Conservation (phyloP, 163 green algal genomes). For the Chlorella variabilis region DNA sequence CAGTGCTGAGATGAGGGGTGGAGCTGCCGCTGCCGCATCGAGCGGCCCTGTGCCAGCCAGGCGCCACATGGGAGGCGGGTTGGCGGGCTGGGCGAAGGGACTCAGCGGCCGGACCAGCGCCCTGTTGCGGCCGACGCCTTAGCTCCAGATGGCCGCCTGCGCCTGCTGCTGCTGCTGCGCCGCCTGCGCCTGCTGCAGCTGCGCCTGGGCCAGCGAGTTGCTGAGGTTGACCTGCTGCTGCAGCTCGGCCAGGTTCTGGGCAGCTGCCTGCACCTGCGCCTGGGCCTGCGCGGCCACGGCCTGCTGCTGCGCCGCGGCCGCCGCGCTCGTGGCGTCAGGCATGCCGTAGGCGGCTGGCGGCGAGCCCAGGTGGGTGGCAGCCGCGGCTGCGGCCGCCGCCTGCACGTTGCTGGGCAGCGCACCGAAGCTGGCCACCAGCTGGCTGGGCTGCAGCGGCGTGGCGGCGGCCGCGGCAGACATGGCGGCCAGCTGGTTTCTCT, state of each 20-base stretch:
- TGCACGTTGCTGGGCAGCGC: constrained; percentile 4
- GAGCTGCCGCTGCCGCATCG: too few relatives aligned
- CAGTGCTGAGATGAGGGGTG: too few relatives aligned
- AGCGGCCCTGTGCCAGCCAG: too few relatives aligned
- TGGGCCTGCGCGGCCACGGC: constrained; percentile 2
- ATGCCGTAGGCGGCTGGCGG: constrained; percentile 5
- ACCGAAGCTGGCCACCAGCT: constrained; percentile 21
- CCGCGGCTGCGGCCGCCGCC: constrained; percentile 9
- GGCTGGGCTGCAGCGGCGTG: constrained; percentile 9
- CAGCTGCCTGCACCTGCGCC: constrained; percentile 13
- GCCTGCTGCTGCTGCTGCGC: constrained; percentile 34
- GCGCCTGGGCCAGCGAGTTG: constrained; percentile 28
- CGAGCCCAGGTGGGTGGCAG: constrained; percentile 19
- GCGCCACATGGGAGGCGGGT: too few relatives aligned
- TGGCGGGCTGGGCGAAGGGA: too few relatives aligned
- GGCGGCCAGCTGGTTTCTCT: constrained; percentile 18
- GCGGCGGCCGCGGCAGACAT: constrained; percentile 5
- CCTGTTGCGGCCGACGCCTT: too few relatives aligned
- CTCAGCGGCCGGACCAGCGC: too few relatives aligned
- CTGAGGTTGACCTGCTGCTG: constrained; percentile 36
- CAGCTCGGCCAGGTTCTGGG: constrained; percentile 35
- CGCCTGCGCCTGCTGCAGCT: constrained; percentile 40
- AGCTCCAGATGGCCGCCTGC: constrained; percentile 41
- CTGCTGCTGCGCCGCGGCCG: constrained; percentile 23
- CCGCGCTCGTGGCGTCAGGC: not conserved